Conservation (phyloP, 2,329 filamentous ascomycete species). For the Alternaria triticina region DNA sequence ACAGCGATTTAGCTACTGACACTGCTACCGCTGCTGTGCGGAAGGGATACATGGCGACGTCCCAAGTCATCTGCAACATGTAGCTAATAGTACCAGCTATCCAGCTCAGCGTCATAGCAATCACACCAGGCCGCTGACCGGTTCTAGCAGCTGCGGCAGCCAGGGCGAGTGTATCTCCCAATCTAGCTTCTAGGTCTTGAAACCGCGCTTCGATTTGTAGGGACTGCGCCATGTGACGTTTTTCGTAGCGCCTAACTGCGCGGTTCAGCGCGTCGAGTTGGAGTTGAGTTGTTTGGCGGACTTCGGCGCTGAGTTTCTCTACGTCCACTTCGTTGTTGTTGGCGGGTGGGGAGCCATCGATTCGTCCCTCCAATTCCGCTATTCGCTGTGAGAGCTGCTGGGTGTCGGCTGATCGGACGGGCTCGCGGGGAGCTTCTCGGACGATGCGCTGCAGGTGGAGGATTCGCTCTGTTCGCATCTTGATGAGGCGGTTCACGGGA, state of each 20-base stretch:
- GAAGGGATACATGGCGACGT: slow-evolving; percentile 41
- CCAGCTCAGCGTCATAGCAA: slow-evolving; percentile 39
- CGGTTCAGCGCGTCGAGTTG: slow-evolving; percentile 89
- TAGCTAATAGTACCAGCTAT: slow-evolving; percentile 26
- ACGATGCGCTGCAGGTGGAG: slow-evolving; percentile 81
- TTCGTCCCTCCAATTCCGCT: slow-evolving; percentile 70
- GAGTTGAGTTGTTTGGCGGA: slow-evolving; percentile 72
- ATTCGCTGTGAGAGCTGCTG: slow-evolving; percentile 65
- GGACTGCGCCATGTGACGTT: slow-evolving; percentile 77
- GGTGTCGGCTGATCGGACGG: slow-evolving; percentile 21
- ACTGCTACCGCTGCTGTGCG: slow-evolving; percentile 23
- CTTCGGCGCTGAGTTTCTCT: slow-evolving; percentile 57
- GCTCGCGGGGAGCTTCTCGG: slow-evolving; percentile 30
- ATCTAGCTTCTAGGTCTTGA: slow-evolving; percentile 70
- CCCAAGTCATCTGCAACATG: slow-evolving; percentile 32
- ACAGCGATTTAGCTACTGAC: slow-evolving; percentile 22
- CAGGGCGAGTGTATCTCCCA: slow-evolving; percentile 81
- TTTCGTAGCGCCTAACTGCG: slow-evolving; percentile 89
- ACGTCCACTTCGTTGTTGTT: slow-evolving; percentile 44
- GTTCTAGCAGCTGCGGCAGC: slow-evolving; percentile 68
- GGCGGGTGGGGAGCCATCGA: slow-evolving; percentile 51
- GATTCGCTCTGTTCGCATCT: slow-evolving; percentile 78
- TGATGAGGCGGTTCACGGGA: slow-evolving; percentile 80
- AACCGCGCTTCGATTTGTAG: slow-evolving; percentile 79
- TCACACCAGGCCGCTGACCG: slow-evolving; percentile 44